A percentile compares a stretch with the other conserved stretches of the same genome.
These are phyloP conservation scores for Ophiostoma pallidulum DNA, from an alignment of 2,329 filamentous ascomycete species.

Conservation along the genomic window DNA sequence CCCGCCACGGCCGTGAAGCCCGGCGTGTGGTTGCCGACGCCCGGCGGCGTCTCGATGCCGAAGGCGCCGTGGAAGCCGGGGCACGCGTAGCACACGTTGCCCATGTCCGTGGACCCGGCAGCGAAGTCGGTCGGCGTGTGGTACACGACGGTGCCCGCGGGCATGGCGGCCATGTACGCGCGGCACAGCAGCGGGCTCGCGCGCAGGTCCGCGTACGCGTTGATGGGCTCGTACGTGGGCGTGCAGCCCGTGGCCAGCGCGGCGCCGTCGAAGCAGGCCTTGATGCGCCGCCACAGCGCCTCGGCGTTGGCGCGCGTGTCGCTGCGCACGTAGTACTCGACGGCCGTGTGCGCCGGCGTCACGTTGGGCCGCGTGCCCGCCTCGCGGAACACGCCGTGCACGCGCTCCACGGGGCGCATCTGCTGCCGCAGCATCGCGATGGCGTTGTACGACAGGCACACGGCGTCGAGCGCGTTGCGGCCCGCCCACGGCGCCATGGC, in stretches of 20 bases:
- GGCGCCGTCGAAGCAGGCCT: slow-evolving; percentile 26
- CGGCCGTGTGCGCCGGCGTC: slow-evolving; percentile 29
- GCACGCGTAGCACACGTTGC: slow-evolving; percentile 34
- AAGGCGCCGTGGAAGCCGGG: slow-evolving; percentile 36
- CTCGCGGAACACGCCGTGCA: slow-evolving; percentile 39
- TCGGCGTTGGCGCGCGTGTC: slow-evolving; percentile 28
- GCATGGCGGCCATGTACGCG: slow-evolving; percentile 24
- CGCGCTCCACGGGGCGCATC: slow-evolving; percentile 35
- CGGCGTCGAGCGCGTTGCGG: slow-evolving; percentile 38
- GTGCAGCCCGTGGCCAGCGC: slow-evolving; percentile 28
- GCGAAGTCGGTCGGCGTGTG: slow-evolving; percentile 22
- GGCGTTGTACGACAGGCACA: slow-evolving; percentile 28
- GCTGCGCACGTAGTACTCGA: slow-evolving; percentile 36
- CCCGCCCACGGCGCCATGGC: slow-evolving; percentile 38
- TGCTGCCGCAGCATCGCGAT: slow-evolving; percentile 38
- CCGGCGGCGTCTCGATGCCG: slow-evolving; percentile 27
- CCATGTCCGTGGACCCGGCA: slow-evolving; percentile 29
- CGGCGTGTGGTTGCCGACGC: slow-evolving; percentile 33
- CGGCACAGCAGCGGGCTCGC: slow-evolving; percentile 22
- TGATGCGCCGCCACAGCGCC: slow-evolving; percentile 23
- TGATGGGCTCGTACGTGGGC: slow-evolving; percentile 22
- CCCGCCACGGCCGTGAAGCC: slow-evolving; percentile 31
- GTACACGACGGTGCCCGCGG: slow-evolving; percentile 22
- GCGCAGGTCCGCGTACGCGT: slow-evolving; percentile 25
- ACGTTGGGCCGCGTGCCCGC: slow-evolving; percentile 28